A percentile compares a stretch with the other conserved stretches of the same genome.
Evolutionary conservation across 1,284 basidiomycete genomes (phyloP).

Genomic region (Lentinula novae-zelandiae): DNA sequence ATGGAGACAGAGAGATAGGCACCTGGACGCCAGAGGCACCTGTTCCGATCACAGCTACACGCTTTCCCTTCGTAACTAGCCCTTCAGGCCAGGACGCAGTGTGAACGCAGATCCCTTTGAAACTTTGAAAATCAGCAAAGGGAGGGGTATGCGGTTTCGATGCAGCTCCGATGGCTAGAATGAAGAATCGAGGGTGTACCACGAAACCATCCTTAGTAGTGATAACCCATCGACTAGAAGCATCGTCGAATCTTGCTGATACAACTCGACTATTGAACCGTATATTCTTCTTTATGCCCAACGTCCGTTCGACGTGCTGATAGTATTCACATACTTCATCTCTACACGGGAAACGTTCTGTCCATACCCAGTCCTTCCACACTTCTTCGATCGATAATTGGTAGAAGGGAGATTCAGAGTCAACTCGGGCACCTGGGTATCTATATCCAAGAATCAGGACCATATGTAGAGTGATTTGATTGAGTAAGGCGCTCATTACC

Average conservation of each 20-base stretch:
- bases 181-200: slow-evolving; percentile 15
- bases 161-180: slow-evolving; percentile 22
- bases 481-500: background rate
- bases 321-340: slow-evolving; percentile 23
- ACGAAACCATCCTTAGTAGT: slow-evolving; percentile 15
- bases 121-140: slow-evolving; percentile 18
- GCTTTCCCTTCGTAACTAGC: slow-evolving; percentile 20
- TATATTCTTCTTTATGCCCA: slow-evolving; percentile 21
- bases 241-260: slow-evolving; percentile 18
- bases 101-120: slow-evolving; percentile 21
- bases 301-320: slow-evolving; percentile 20
- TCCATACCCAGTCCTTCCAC: slow-evolving; percentile 24
- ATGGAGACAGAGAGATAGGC: background rate
- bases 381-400: slow-evolving; percentile 21
- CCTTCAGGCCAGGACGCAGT: slow-evolving; percentile 21
- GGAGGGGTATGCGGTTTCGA: slow-evolving; percentile 20
- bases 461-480: background rate
- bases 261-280: slow-evolving; percentile 21
- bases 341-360: slow-evolving; percentile 20
- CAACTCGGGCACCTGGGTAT: slow-evolving; percentile 10
- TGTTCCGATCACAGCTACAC: slow-evolving; percentile 23
- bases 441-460: background rate
- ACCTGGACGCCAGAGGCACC: slow-evolving; percentile 25
- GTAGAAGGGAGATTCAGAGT: slow-evolving; percentile 5
- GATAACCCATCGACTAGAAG: slow-evolving; percentile 20